Evolutionary conservation across 345 rosid genomes (phyloP).

Genomic region (Theobroma cacao): DNA sequence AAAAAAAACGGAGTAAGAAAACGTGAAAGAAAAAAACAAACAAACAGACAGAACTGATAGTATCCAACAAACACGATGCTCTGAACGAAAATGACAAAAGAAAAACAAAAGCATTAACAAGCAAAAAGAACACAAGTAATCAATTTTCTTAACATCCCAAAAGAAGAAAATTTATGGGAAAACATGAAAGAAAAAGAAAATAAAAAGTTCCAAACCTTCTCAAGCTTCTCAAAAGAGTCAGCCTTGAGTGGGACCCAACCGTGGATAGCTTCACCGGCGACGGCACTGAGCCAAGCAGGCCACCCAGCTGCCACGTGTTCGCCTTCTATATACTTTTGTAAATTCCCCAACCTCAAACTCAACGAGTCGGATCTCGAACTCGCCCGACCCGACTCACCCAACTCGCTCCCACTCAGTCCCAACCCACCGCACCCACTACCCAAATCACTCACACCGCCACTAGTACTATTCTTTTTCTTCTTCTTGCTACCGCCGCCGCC

Average conservation of each 20-base stretch:
- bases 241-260: conserved; percentile 94
- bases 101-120: neutral
- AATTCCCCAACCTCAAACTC: conserved; percentile 75
- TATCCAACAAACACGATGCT: neutral
- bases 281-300: conserved; percentile 98
- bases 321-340: conserved; percentile 71
- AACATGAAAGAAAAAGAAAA: neutral
- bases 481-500: conserved; percentile 21
- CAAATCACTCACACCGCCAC: conserved; percentile 28
- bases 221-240: conserved; percentile 83
- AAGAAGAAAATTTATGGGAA: neutral
- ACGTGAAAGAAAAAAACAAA: too few relatives aligned
- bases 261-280: conserved; percentile 91
- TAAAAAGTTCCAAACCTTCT: conserved; percentile 53
- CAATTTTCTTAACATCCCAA: neutral
- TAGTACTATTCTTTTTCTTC: conserved; percentile 26
- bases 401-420: conserved; percentile 55
- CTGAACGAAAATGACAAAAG: conserved; percentile 10
- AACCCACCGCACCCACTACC: neutral
- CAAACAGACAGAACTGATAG: neutral
- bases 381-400: conserved; percentile 71
- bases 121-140: neutral
- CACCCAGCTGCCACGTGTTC: conserved; percentile 99
- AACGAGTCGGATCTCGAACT: conserved; percentile 68
- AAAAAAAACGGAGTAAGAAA: neutral